Percentiles rank a stretch among this genome's conserved stretches.
These are phyloP conservation scores for Cladochytrium replicatum DNA, from an alignment of 192 early-diverging fungal species.

Conservation along the genomic window DNA sequence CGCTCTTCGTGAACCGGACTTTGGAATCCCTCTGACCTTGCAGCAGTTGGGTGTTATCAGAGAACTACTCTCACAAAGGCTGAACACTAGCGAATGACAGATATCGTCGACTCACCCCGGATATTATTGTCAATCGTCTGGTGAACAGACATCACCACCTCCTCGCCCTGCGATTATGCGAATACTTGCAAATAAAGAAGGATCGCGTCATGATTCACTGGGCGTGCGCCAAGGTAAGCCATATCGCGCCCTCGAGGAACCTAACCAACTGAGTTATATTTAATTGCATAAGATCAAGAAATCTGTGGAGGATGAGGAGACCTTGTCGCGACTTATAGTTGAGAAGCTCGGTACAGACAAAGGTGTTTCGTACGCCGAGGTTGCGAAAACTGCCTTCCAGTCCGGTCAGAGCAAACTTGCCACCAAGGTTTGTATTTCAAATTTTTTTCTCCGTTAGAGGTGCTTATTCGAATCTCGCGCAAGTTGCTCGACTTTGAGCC, in stretches of 20 bases:
- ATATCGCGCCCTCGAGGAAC: background rate
- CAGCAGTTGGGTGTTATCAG: conserved; percentile 51
- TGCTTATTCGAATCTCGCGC: conserved; percentile 9
- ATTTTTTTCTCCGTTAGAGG: background rate
- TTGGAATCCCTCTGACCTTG: conserved; percentile 86
- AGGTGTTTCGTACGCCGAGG: conserved; percentile 79
- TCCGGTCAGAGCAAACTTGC: conserved; percentile 77
- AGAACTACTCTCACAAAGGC: conserved; percentile 1
- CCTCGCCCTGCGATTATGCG: conserved; percentile 77
- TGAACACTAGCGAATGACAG: conserved; percentile 25
- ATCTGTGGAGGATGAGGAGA: conserved; percentile 79
- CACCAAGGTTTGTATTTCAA: conserved; percentile 45
- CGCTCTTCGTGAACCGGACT: conserved; percentile 66
- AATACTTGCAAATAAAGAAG: conserved; percentile 66
- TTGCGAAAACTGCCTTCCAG: conserved; percentile 82
- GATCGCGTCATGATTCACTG: conserved; percentile 87
- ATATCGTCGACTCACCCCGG: conserved; percentile 63
- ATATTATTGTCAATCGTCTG: conserved; percentile 72
- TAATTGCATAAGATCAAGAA: conserved; percentile 53
- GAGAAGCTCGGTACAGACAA: conserved; percentile 61
- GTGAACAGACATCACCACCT: conserved; percentile 73
- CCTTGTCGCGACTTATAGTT: conserved; percentile 65
- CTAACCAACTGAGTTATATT: conserved; percentile 4
- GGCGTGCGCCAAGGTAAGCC: conserved; percentile 82
- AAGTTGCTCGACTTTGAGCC: conserved; percentile 89